phyloP scores from a whole-genome alignment of 495 filamentous ascomycete species.

The Parathielavia hyrcaniae region DNA sequence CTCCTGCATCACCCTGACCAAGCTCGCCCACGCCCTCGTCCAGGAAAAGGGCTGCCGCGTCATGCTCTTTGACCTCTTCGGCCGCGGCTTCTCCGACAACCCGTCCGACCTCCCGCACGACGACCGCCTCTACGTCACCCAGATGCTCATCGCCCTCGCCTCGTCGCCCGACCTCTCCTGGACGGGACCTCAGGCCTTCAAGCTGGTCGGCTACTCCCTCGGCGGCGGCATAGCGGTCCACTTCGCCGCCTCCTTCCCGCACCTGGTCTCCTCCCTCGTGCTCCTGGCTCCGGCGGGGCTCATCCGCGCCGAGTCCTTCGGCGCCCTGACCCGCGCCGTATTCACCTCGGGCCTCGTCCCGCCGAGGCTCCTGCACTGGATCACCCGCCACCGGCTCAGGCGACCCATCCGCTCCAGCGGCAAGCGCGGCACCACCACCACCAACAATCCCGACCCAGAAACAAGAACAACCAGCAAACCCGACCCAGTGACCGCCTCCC shows the following conservation, averaged over 20 bases:
- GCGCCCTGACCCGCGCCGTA: slow-evolving; percentile 51
- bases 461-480: slow-evolving; percentile 1
- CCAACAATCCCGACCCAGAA: not conserved
- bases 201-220: slow-evolving; percentile 75
- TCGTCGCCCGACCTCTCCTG: slow-evolving; percentile 61
- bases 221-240: slow-evolving; percentile 71
- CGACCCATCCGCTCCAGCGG: slow-evolving; percentile 37
- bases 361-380: slow-evolving; percentile 31
- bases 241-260: slow-evolving; percentile 67
- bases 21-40: slow-evolving; percentile 62
- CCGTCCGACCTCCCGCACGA: slow-evolving; percentile 65
- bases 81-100: slow-evolving; percentile 69
- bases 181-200: slow-evolving; percentile 57
- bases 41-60: slow-evolving; percentile 68
- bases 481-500: slow-evolving; percentile 27
- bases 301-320: slow-evolving; percentile 59
- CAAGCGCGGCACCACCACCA: slow-evolving; percentile 5
- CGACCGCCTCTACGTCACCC: slow-evolving; percentile 62
- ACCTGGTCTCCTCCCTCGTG: slow-evolving; percentile 58
- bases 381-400: slow-evolving; percentile 36
- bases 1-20: slow-evolving; percentile 64
- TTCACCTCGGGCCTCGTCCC: slow-evolving; percentile 52
- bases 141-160: slow-evolving; percentile 64
- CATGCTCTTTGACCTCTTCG: slow-evolving; percentile 75
- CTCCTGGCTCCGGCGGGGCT: slow-evolving; percentile 73